phyloP scores from a whole-genome alignment of 2,329 filamentous ascomycete species.

The Cercospora beticola region DNA sequence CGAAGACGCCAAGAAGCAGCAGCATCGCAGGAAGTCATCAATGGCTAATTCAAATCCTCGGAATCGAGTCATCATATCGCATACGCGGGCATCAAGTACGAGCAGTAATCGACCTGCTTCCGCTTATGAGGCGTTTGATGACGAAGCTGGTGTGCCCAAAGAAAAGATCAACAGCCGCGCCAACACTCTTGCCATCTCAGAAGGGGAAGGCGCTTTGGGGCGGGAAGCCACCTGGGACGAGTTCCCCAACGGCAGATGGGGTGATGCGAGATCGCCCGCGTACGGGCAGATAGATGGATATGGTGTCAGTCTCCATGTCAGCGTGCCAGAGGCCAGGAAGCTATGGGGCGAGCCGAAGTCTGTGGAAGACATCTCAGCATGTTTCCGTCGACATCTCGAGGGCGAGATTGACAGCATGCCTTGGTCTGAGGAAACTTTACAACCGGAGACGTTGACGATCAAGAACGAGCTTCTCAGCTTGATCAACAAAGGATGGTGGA shows the following conservation, averaged over 20 bases:
- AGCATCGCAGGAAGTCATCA: slow-evolving; percentile 62
- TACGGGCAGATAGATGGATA: slow-evolving; percentile 99
- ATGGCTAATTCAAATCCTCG: slow-evolving; percentile 80
- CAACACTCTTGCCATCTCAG: slow-evolving; percentile 88
- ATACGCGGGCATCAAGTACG: slow-evolving; percentile 58
- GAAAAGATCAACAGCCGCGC: slow-evolving; percentile 69
- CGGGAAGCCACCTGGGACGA: slow-evolving; percentile 98
- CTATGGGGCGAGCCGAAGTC: slow-evolving; percentile 81
- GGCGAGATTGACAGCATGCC: slow-evolving; percentile 80
- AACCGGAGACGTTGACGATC: slow-evolving; percentile 81
- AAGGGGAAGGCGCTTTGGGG: slow-evolving; percentile 84
- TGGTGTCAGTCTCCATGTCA: slow-evolving; percentile 90
- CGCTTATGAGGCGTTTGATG: slow-evolving; percentile 66
- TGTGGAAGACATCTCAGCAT: slow-evolving; percentile 67
- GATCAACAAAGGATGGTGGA: slow-evolving; percentile 90
- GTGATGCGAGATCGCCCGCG: slow-evolving; percentile 86
- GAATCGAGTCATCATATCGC: slow-evolving; percentile 76
- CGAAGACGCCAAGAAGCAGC: slow-evolving; percentile 49
- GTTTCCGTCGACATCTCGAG: slow-evolving; percentile 79
- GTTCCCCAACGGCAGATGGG: slow-evolving; percentile 94
- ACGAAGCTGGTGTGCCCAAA: slow-evolving; percentile 73
- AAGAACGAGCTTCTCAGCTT: slow-evolving; percentile 70
- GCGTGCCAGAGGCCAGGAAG: slow-evolving; percentile 74
- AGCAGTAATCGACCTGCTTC: slow-evolving; percentile 49
- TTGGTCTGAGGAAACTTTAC: slow-evolving; percentile 88